Percentiles rank a stretch among this genome's conserved stretches.
Evolutionary conservation across 768 basidiomycete genomes (phyloP).

Genomic region (Lentinula sp.): DNA sequence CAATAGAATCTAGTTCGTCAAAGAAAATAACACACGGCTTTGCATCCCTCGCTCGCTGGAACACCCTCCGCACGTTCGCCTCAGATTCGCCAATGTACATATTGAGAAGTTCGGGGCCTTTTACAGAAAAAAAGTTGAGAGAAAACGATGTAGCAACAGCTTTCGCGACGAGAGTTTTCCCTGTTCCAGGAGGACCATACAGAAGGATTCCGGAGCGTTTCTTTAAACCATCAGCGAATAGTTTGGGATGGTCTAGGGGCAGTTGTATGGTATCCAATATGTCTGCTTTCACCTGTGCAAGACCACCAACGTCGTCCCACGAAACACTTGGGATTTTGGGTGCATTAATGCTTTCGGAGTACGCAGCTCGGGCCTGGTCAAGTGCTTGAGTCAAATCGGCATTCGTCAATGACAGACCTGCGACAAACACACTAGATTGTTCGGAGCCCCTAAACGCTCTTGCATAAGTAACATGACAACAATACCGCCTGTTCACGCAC

Average conservation of each 20-base stretch:
- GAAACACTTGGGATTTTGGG: conserved; percentile 93
- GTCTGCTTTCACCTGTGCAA: conserved; percentile 81
- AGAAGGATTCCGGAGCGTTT: conserved; percentile 92
- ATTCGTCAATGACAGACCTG: conserved; percentile 39
- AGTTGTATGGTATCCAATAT: conserved; percentile 95
- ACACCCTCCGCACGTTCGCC: conserved; percentile 91
- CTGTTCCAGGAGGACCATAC: conserved; percentile 94
- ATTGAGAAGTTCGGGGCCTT: conserved; percentile 92
- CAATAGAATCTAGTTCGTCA: conserved; percentile 92
- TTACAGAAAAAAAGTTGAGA: conserved; percentile 95
- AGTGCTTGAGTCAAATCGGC: conserved; percentile 74
- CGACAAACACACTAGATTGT: conserved; percentile 5
- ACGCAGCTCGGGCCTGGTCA: conserved; percentile 63
- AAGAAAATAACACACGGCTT: conserved; percentile 95
- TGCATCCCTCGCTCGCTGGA: conserved; percentile 87
- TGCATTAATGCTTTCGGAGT: conserved; percentile 92
- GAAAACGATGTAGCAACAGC: conserved; percentile 95
- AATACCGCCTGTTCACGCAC: conserved; percentile 23
- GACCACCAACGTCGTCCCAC: conserved; percentile 97
- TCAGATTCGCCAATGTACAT: conserved; percentile 99
- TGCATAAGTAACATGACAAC: background rate
- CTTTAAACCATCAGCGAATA: conserved; percentile 88
- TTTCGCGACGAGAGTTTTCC: conserved; percentile 92
- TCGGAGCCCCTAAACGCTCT: background rate
- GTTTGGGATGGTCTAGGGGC: conserved; percentile 83